Percentiles rank a stretch among this genome's conserved stretches.
Conservation (phyloP, 2,329 filamentous ascomycete species). For the Trichoderma guizhouense region DNA sequence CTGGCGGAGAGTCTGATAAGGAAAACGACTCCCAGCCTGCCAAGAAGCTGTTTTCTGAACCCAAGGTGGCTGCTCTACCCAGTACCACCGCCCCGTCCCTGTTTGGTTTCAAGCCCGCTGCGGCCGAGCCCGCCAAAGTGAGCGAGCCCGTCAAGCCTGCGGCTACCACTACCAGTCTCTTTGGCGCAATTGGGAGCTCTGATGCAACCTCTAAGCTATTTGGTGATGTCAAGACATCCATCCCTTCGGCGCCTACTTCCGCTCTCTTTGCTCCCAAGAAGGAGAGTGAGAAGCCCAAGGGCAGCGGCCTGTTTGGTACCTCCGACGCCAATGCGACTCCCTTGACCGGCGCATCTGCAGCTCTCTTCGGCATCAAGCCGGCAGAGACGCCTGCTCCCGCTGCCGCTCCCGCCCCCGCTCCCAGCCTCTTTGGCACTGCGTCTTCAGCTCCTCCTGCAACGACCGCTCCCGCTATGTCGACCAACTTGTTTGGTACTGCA, state of each 20-base stretch:
- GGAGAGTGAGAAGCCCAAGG: background rate
- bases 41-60: constrained; percentile 31
- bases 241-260: constrained; percentile 22
- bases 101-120: constrained; percentile 33
- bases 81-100: constrained; percentile 28
- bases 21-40: constrained; percentile 40
- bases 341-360: constrained; percentile 8
- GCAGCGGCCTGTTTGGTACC: background rate
- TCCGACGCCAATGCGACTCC: background rate
- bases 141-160: constrained; percentile 22
- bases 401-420: constrained; percentile 9
- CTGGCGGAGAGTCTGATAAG: constrained; percentile 43
- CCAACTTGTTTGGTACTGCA: constrained; percentile 27
- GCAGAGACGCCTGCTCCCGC: constrained; percentile 28
- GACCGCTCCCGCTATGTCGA: constrained; percentile 23
- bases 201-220: constrained; percentile 37
- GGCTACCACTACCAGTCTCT: constrained; percentile 33
- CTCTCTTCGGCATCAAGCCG: constrained; percentile 21
- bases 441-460: constrained; percentile 22
- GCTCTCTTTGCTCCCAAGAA: background rate
- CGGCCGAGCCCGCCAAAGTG: constrained; percentile 28
- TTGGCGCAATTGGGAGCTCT: constrained; percentile 36
- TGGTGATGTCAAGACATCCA: constrained; percentile 32
- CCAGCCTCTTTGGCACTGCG: constrained; percentile 31
- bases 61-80: constrained; percentile 32